Conservation (phyloP, 164 flowering plant genomes). For the Platanus orientalis region DNA sequence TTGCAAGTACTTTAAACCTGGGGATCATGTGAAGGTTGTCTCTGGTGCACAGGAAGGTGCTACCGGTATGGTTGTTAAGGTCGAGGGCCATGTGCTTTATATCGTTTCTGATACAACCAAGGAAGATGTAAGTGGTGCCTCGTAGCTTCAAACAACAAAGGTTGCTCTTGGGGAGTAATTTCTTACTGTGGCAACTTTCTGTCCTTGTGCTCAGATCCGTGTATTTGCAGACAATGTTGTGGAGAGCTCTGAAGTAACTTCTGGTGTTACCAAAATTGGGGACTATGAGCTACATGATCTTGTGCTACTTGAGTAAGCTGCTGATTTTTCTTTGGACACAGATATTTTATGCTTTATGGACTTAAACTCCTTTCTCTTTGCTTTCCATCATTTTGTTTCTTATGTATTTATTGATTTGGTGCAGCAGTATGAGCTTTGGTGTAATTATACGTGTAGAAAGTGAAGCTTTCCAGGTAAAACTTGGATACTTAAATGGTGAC, state of each 20-base stretch:
- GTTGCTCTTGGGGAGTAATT: not conserved
- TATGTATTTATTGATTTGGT: constrained; percentile 14
- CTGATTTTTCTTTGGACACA: not conserved
- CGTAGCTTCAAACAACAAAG: not conserved
- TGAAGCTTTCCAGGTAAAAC: constrained; percentile 90
- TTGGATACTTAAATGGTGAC: not conserved
- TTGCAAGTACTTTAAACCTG: constrained; percentile 91
- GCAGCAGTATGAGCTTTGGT: constrained; percentile 87
- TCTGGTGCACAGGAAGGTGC: constrained; percentile 91
- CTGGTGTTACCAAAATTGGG: constrained; percentile 86
- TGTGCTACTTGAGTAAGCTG: constrained; percentile 79
- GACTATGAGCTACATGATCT: constrained; percentile 98
- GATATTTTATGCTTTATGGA: not conserved
- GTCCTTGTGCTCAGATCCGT: constrained; percentile 50
- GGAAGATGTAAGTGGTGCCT: constrained; percentile 68
- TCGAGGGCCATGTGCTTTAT: constrained; percentile 84
- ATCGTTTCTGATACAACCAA: constrained; percentile 88
- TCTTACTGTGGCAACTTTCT: not conserved
- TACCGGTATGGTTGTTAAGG: constrained; percentile 94
- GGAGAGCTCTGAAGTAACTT: constrained; percentile 94
- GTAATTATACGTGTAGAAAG: constrained; percentile 93
- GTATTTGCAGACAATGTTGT: constrained; percentile 96
- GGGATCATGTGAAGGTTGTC: constrained; percentile 96
- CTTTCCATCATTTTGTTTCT: constrained; percentile 11
- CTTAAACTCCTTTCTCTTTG: too few relatives aligned